Base-by-base conservation (phyloP, 768 basidiomycete species). In the Baorangia bicolor region DNA sequence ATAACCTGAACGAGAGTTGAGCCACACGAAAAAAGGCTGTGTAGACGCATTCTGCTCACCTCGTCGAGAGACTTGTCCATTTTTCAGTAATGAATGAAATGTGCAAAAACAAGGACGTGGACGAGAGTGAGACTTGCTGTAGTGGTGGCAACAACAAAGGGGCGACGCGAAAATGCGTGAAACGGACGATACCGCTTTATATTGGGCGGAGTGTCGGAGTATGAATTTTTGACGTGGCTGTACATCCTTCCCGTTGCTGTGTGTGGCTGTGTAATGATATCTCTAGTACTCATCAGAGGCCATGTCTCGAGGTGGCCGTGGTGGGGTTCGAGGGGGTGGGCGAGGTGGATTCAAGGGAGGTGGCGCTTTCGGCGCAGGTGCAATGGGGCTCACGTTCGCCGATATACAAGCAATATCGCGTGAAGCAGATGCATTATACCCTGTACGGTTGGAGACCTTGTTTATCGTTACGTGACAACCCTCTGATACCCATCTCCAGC, bases 11-110 rank as follows among this genome's bases (percentile, higher is more conserved):
- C 30, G 63, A 41, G 62, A 56, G 13, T 57, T 60, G 5, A 60
- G 53, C 10, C 5, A 37, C 14, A 7, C 18, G 16, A 33, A 57
- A 51, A 63, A 63, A 51, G 18, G 35, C n/a, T 28, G 14, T 16
- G 34, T 20, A 12, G 11, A 42, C 56, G 33, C 45, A 47, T 51
- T 49, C 13, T n/a, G 31, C 76, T 82, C 21, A 93, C 90, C 55
- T 92, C 87, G 70, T 93, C 90, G 56, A 93, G 87, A 65, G 88
- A 81, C 75, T 88, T 88, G 75, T 93, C 90, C 87, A 93, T 90
- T 69, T 60, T 72, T 59, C 35, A 40, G 33, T 55, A 6, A 27
- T 13, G 41, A 48, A 28, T 18, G 21, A 38, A 30, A 16, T 43
- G 25, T 21, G 53, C 23, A 37, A 49, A 53, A 25, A 25, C 12